Conservation (phyloP, 73 alveolate species). For the Tetrahymena thermophila region DNA sequence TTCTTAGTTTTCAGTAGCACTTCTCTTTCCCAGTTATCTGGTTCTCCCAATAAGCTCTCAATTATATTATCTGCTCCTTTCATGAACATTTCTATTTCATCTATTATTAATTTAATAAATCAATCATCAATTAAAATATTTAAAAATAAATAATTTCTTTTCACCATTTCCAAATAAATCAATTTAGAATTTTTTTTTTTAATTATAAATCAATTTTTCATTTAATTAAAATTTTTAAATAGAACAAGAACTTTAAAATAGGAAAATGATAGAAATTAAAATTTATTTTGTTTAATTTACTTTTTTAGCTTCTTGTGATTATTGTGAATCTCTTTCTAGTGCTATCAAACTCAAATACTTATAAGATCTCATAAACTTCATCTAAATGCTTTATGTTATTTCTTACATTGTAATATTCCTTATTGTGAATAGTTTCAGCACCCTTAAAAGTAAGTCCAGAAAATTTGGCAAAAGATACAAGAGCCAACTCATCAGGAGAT, state of each 20-base stretch:
- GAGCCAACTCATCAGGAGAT: constrained; percentile 94
- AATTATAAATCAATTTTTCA: no score
- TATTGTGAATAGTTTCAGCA: constrained; percentile 44
- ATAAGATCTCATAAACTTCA: constrained; percentile 29
- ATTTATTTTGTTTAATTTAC: background rate
- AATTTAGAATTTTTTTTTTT: background rate
- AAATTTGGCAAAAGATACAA: constrained; percentile 78
- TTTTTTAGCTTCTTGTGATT: constrained; percentile 57
- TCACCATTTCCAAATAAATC: background rate
- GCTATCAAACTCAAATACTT: constrained; percentile 38
- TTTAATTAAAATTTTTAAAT: no score
- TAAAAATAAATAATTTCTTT: no score
- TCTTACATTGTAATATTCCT: background rate
- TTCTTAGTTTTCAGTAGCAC: constrained; percentile 3
- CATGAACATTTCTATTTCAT: constrained; percentile 52
- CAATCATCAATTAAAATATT: no score
- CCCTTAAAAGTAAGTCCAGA: constrained; percentile 45
- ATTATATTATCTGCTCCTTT: constrained; percentile 96
- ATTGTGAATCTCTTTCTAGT: constrained; percentile 65
- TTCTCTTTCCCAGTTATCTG: constrained; percentile 5
- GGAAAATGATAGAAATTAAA: no score
- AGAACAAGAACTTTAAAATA: no score
- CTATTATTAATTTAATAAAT: background rate
- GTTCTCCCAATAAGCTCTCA: constrained; percentile 37
- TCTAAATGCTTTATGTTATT: constrained; percentile 22